These are phyloP conservation scores for Arabidopsis thaliana DNA, from an alignment of 345 rosid genomes.

Conservation along the genomic window TAIR10.1 NC_003070.9:5336001-5336500, in stretches of 20 bases:
- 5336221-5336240: constrained; percentile 78
- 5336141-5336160: constrained; percentile 6
- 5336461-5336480: constrained; percentile 69
- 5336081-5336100: constrained; percentile 89
- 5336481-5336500: constrained; percentile 88
- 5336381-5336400: constrained; percentile 63
- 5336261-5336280: constrained; percentile 73
- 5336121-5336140: not conserved
- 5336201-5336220: constrained; percentile 82
- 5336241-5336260: constrained; percentile 68
- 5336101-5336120: constrained; percentile 72
- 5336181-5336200: constrained; percentile 65
- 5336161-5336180: not conserved
- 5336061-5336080: constrained; percentile 60
- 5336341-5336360: constrained; percentile 91
- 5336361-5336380: constrained; percentile 68
- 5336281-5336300: constrained; percentile 74
- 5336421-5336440: constrained; percentile 81
- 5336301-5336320: constrained; percentile 75
- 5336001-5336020: constrained; percentile 61
- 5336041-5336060: constrained; percentile 59
- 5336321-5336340: constrained; percentile 81
- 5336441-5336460: constrained; percentile 93
- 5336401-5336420: constrained; percentile 68
- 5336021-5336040: constrained; percentile 79